Evolutionary conservation across 2,329 filamentous ascomycete species (phyloP).

Genomic region (Exophiala spinifera): DNA sequence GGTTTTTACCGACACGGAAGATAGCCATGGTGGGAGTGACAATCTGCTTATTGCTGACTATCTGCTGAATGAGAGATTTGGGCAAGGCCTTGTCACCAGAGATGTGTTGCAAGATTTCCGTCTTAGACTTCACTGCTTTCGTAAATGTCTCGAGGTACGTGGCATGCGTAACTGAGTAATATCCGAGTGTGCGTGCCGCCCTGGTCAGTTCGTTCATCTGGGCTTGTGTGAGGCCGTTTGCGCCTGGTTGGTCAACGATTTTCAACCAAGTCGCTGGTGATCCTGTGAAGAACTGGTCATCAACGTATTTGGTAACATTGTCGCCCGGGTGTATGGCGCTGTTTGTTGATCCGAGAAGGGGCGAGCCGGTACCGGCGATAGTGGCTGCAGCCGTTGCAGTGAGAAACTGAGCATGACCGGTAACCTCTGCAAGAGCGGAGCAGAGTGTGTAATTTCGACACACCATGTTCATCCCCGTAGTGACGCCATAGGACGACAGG

Average conservation of each 20-base stretch:
- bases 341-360: no score
- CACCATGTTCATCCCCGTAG: constrained; percentile 22
- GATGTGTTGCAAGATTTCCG: neutral
- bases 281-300: no score
- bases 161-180: neutral
- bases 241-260: neutral
- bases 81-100: neutral
- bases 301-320: neutral
- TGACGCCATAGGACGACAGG: constrained; percentile 25
- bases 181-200: neutral
- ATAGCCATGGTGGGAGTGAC: neutral
- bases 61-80: neutral
- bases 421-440: neutral
- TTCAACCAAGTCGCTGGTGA: neutral
- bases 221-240: neutral
- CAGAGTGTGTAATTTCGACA: neutral
- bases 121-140: neutral
- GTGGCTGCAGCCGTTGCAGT: neutral
- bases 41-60: neutral
- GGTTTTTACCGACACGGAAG: neutral
- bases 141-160: neutral
- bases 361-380: no score
- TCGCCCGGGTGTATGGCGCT: neutral
- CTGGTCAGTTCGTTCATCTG: neutral
- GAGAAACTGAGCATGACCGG: neutral